Percentiles rank a stretch among this genome's conserved stretches.
Evolutionary conservation across 306 rosid species (phyloP).

Genomic region (Fragaria vesca): DNA sequence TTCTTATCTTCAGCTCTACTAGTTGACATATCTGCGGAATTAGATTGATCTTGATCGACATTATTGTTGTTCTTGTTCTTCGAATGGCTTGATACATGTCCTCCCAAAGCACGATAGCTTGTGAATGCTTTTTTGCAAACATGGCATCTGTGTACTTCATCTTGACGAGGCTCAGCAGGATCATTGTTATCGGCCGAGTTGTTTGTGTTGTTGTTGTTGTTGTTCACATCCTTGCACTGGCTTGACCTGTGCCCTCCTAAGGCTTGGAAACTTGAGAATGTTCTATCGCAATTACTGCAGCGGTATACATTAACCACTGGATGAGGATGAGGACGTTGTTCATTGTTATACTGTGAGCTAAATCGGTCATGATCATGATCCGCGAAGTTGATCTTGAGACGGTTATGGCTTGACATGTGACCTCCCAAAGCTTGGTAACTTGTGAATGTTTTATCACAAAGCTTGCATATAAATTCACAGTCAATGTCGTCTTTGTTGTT

Average conservation of each 20-base stretch:
- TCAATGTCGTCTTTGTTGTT: not conserved
- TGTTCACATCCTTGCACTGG: conserved; percentile 17
- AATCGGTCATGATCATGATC: not conserved
- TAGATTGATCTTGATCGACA: not conserved
- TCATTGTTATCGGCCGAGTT: not conserved
- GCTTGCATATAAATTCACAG: conserved; percentile 16
- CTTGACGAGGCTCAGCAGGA: not conserved
- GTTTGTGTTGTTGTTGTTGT: not conserved
- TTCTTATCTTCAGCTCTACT: not conserved
- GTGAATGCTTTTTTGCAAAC: conserved; percentile 30
- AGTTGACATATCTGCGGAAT: not conserved
- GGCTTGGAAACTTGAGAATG: conserved; percentile 36
- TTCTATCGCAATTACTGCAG: conserved; percentile 32
- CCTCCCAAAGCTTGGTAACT: conserved; percentile 46
- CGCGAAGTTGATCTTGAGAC: not conserved
- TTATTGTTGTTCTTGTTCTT: conserved; percentile 14
- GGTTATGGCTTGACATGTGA: conserved; percentile 38
- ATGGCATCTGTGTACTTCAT: conserved; percentile 15
- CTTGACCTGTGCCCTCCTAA: conserved; percentile 47
- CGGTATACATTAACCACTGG: not conserved
- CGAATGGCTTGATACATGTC: conserved; percentile 37
- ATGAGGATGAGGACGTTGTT: not conserved
- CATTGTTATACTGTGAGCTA: not conserved
- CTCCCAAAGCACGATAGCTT: conserved; percentile 42
- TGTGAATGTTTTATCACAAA: conserved; percentile 31